A percentile compares a stretch with the other conserved stretches of the same genome.
phyloP scores from a whole-genome alignment of 2,329 filamentous ascomycete species.

The Epichloe sylvatica region DNA sequence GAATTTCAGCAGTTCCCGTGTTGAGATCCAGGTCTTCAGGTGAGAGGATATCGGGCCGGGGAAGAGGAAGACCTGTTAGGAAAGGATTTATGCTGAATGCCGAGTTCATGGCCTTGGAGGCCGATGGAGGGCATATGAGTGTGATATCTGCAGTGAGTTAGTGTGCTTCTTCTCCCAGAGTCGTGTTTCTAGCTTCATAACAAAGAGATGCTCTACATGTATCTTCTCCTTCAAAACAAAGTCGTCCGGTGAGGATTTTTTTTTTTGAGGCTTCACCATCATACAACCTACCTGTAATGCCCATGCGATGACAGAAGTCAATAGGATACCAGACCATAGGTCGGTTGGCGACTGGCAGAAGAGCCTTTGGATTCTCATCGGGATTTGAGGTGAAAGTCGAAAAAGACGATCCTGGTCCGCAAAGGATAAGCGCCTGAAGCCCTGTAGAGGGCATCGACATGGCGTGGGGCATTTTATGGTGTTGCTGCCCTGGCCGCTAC shows the following conservation, averaged over 20 bases:
- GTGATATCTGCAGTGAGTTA: constrained; percentile 37
- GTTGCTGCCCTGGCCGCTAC: background rate
- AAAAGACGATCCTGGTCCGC: constrained; percentile 68
- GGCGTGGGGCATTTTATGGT: constrained; percentile 54
- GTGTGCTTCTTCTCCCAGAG: background rate
- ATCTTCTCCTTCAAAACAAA: background rate
- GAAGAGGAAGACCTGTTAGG: constrained; percentile 60
- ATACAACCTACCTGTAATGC: constrained; percentile 50
- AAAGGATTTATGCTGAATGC: constrained; percentile 67
- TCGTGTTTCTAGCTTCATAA: no score
- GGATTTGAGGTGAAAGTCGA: constrained; percentile 71
- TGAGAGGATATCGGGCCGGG: constrained; percentile 61
- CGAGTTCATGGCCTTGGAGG: constrained; percentile 50
- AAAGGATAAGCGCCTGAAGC: constrained; percentile 72
- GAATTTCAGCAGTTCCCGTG: constrained; percentile 77
- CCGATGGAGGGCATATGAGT: constrained; percentile 49
- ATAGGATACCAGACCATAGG: constrained; percentile 86
- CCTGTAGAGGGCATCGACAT: constrained; percentile 58
- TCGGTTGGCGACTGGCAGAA: constrained; percentile 69
- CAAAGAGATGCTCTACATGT: background rate
- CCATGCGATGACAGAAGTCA: constrained; percentile 72
- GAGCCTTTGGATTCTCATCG: constrained; percentile 67
- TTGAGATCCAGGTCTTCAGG: constrained; percentile 65
- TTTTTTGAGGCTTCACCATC: no score
- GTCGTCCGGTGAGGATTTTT: no score